Conservation (phyloP, 257 asterid genomes). For the Solanum clarkiae region DNA sequence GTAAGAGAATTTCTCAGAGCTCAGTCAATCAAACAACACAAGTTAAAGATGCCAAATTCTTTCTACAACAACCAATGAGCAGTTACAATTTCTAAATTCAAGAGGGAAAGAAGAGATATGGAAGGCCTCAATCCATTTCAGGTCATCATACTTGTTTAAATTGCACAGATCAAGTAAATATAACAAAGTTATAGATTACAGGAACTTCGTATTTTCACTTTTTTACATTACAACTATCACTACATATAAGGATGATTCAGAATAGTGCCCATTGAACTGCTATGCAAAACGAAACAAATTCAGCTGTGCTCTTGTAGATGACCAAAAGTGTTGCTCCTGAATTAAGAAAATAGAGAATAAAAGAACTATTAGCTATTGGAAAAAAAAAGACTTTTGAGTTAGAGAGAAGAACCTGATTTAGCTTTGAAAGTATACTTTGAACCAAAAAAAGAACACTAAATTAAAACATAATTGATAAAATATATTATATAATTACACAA, state of each 20-base stretch:
- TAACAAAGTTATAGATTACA: background rate
- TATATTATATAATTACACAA: background rate
- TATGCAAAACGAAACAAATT: background rate
- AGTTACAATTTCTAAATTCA: background rate
- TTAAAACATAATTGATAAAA: background rate
- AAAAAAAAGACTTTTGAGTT: background rate
- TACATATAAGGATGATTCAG: background rate
- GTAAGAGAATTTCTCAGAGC: slow-evolving; percentile 1
- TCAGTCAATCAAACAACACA: background rate
- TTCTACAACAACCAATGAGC: background rate
- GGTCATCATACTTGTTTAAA: background rate
- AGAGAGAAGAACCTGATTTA: background rate
- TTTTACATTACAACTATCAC: background rate
- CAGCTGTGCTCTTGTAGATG: background rate
- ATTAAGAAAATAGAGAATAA: background rate
- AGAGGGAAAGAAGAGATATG: background rate
- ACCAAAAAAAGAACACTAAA: background rate
- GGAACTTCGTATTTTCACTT: background rate
- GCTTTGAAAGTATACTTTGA: background rate
- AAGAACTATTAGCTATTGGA: background rate
- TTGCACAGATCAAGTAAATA: background rate
- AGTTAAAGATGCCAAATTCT: background rate
- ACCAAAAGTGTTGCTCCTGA: background rate
- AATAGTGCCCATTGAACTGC: background rate
- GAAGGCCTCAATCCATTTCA: background rate